A percentile compares a stretch with the other conserved stretches of the same genome.
phyloP scores from a whole-genome alignment of 2,329 filamentous ascomycete genomes.

The Aphanoascus verrucosus region DNA sequence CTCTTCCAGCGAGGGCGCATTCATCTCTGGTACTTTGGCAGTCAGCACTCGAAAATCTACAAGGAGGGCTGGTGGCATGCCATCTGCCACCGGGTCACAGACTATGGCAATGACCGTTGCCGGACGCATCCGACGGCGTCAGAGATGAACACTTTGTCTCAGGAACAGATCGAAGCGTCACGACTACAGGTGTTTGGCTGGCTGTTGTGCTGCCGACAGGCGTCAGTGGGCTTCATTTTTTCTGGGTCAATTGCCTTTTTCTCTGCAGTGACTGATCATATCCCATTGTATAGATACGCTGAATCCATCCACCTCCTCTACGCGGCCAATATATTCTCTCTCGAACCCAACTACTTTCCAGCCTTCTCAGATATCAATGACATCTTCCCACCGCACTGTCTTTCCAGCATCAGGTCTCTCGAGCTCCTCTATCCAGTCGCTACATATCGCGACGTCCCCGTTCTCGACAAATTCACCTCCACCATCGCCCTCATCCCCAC shows the following conservation, averaged over 20 bases:
- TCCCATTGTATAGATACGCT: neutral
- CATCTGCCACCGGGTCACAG: neutral
- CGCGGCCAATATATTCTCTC: slow-evolving; percentile 4
- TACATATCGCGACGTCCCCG: slow-evolving; percentile 5
- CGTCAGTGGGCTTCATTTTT: slow-evolving; percentile 1
- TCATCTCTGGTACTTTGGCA: slow-evolving; percentile 7
- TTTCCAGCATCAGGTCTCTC: slow-evolving; percentile 3
- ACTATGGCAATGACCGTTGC: slow-evolving; percentile 8
- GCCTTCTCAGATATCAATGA: slow-evolving; percentile 1
- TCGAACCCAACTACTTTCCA: slow-evolving; percentile 10
- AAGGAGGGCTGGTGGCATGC: slow-evolving; percentile 8
- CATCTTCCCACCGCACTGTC: slow-evolving; percentile 2
- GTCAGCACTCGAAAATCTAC: slow-evolving; percentile 1
- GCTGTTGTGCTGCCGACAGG: slow-evolving; percentile 6
- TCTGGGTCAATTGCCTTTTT: neutral
- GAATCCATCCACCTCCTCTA: slow-evolving; percentile 9
- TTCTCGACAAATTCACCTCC: slow-evolving; percentile 8
- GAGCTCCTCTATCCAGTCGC: slow-evolving; percentile 10
- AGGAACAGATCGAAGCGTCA: neutral
- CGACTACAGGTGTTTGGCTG: slow-evolving; percentile 8
- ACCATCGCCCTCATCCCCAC: slow-evolving; percentile 4
- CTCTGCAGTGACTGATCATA: neutral
- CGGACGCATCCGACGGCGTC: slow-evolving; percentile 1
- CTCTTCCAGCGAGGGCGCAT: slow-evolving; percentile 8
- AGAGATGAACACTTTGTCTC: neutral